Evolutionary conservation across 1,139 yeast species (phyloP), one percentile per base, ranked within the genome.

Genomic region (Sugiyamaella xylanicola): DNA sequence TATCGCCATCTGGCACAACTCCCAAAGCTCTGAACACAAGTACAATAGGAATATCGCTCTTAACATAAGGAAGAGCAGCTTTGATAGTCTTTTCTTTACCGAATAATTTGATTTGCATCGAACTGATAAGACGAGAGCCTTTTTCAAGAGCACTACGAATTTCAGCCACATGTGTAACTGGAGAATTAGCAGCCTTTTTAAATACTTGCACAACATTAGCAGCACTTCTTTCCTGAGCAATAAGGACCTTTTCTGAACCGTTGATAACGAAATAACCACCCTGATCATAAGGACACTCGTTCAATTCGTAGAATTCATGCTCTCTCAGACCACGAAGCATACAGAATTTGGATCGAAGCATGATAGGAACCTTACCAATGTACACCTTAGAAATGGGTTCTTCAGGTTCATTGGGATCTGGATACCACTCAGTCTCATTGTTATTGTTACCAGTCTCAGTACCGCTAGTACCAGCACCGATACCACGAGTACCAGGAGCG

Each of bases 261-360:
- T 93, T 93, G 69, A 93, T 93, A 66, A 93, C 95, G 70, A 93
- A 93, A 74, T 93, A 93, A 61, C 99, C 99, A 73, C 99, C 99
- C 93, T 91, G 93, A 79, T 93, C 99, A 73, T 89, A 93, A 29
- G 99, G 99, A 76, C 99, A 93, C 75, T 93, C 99, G 74, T 93
- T 92, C 69, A 93, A 82, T 67, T 92, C 96, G 73, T 91, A 93
- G 68, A 92, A 83, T 73, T 93, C 99, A 64, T 89, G 92, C 67
- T 93, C 99, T n/a, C 90, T 85, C 64, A 93, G 81, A 60, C 90
- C 97, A 67, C 92, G 82, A 67, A 95, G 80, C 79, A 92, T 86
- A 82, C 99, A 95, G 71, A 91, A 93, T 76, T 90, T 92, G 55
- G 98, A 91, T 68, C 97, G 82, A 68, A 95, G 80, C 99, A 95